These are phyloP conservation scores for Amaranthus cruentus DNA, from an alignment of 148 eudicot genomes.

Conservation along the genomic window DNA sequence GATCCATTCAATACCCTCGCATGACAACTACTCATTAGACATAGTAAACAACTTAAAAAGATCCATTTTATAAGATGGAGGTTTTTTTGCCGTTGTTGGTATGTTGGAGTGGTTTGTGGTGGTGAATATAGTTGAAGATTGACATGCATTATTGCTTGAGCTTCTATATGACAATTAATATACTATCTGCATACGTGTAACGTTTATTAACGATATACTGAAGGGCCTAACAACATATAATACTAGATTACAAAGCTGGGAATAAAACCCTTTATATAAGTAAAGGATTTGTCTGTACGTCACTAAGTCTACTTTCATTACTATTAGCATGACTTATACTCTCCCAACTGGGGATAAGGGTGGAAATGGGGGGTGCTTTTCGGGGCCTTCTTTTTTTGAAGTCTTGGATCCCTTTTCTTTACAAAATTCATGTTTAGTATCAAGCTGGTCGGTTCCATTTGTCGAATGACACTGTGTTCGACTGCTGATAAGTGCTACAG, in stretches of 20 bases:
- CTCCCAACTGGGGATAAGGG: conserved; percentile 78
- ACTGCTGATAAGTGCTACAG: conserved; percentile 54
- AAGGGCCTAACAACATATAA: not conserved
- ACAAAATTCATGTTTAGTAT: conserved; percentile 15
- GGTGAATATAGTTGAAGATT: too few species aligned
- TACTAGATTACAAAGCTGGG: conserved; percentile 12
- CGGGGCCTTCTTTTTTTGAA: conserved; percentile 27
- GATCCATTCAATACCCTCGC: too few species aligned
- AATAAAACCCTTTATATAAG: not conserved
- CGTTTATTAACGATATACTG: conserved; percentile 9
- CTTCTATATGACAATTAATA: not conserved
- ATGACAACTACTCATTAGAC: too few species aligned
- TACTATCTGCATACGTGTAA: conserved; percentile 19
- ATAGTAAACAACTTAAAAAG: too few species aligned
- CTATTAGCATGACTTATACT: conserved; percentile 29
- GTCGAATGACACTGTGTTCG: conserved; percentile 31
- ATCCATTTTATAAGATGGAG: too few species aligned
- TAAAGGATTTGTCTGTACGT: not conserved
- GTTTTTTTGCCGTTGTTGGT: too few species aligned
- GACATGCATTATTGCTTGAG: too few species aligned
- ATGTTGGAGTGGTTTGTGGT: too few species aligned
- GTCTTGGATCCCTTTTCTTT: conserved; percentile 16
- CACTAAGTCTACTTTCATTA: not conserved
- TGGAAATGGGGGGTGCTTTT: conserved; percentile 42
- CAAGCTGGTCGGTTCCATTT: conserved; percentile 18